Percentiles rank a stretch among this genome's conserved stretches.
phyloP scores from a whole-genome alignment of 257 asterid genomes.

The Capsicum pubescens region DNA sequence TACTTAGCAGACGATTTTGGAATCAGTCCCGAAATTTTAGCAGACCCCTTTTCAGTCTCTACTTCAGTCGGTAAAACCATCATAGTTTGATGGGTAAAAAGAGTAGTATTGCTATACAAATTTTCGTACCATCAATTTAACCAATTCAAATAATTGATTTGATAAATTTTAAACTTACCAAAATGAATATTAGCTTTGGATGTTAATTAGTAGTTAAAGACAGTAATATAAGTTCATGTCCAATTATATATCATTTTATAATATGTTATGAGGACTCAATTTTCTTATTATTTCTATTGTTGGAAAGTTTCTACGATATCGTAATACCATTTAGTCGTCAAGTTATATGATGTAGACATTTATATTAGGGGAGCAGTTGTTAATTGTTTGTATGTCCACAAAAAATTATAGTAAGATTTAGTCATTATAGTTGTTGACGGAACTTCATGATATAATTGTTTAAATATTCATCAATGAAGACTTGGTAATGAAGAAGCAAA shows the following conservation, averaged over 20 bases:
- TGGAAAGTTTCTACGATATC: neutral
- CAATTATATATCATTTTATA: neutral
- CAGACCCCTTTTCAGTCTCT: too few species aligned
- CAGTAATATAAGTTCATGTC: neutral
- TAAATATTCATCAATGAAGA: neutral
- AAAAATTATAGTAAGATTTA: neutral
- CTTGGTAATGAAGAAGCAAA: constrained; percentile 3
- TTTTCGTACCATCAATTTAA: too few species aligned
- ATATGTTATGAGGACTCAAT: neutral
- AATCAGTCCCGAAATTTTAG: too few species aligned
- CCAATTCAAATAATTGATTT: too few species aligned
- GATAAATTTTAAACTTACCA: too few species aligned
- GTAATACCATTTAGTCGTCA: neutral
- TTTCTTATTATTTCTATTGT: neutral
- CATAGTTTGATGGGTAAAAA: too few species aligned
- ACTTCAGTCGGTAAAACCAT: too few species aligned
- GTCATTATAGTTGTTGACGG: neutral
- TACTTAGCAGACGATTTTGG: too few species aligned
- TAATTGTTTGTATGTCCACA: neutral
- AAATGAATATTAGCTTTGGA: neutral
- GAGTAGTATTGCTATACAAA: too few species aligned
- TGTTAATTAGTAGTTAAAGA: neutral
- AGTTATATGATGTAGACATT: neutral
- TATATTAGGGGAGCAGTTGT: neutral
- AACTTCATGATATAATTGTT: neutral